Conservation (phyloP, 179 eudicot species). For the Dionaea muscipula region DNA sequence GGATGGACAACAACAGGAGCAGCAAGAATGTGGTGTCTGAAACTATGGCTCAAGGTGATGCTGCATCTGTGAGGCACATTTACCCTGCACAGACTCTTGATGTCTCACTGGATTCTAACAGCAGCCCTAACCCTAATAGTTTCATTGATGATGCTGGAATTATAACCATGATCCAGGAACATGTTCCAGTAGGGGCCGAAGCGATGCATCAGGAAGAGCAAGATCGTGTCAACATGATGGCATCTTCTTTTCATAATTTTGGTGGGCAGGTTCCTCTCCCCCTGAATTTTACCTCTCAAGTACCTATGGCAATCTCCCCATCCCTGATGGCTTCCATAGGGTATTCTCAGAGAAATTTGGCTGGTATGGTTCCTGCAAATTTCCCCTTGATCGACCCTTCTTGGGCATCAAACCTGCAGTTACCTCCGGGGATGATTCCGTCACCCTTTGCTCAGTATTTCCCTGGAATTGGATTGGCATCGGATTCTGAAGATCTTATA, state of each 20-base stretch:
- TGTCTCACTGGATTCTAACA: conserved; percentile 23
- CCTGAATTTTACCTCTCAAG: conserved; percentile 39
- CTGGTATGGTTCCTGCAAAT: conserved; percentile 49
- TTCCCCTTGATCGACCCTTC: conserved; percentile 46
- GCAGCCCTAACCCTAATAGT: conserved; percentile 22
- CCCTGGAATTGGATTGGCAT: conserved; percentile 33
- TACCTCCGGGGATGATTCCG: conserved; percentile 48
- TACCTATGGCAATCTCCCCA: conserved; percentile 50
- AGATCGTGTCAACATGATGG: conserved; percentile 71
- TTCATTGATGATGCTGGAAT: conserved; percentile 22
- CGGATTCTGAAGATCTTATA: conserved; percentile 28
- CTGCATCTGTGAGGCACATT: conserved; percentile 18
- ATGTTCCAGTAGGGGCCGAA: conserved; percentile 30
- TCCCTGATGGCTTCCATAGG: conserved; percentile 61
- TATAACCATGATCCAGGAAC: conserved; percentile 28
- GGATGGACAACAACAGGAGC: conserved; percentile 29
- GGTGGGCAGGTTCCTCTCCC: conserved; percentile 55
- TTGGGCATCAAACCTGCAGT: conserved; percentile 48
- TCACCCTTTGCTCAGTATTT: conserved; percentile 40
- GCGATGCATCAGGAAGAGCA: conserved; percentile 72
- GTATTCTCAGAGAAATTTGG: conserved; percentile 36
- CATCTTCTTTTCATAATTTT: conserved; percentile 37
- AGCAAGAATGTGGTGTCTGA: conserved; percentile 35
- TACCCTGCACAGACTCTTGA: conserved; percentile 27
- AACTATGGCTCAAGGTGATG: conserved; percentile 25